Conservation (phyloP, 306 rosid species). For the Hippophae rhamnoides region DNA sequence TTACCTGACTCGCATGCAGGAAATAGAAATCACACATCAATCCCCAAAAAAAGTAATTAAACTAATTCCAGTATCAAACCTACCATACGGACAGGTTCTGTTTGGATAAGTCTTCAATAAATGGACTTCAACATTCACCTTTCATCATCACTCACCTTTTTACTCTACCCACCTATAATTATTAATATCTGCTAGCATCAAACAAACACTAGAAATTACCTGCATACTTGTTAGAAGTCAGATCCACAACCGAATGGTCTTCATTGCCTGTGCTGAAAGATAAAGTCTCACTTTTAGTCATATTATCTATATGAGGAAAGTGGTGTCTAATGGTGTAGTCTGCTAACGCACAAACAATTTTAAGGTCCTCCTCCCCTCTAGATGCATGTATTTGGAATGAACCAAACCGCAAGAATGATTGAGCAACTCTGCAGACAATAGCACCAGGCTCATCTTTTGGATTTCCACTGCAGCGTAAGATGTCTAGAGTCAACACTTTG, state of each 20-base stretch:
- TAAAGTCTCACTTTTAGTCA: conserved; percentile 75
- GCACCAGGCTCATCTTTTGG: conserved; percentile 97
- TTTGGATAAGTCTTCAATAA: too few relatives aligned
- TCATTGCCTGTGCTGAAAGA: conserved; percentile 76
- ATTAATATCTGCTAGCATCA: neutral
- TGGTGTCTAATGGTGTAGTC: conserved; percentile 82
- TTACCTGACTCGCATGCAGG: too few relatives aligned
- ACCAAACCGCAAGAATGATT: conserved; percentile 86
- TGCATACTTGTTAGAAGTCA: conserved; percentile 96
- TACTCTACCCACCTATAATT: too few relatives aligned
- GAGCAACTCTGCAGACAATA: conserved; percentile 84
- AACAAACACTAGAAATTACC: conserved; percentile 34
- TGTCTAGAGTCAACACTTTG: neutral
- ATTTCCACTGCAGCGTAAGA: conserved; percentile 55
- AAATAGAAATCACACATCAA: too few relatives aligned
- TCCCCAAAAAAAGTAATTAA: too few relatives aligned
- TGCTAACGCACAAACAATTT: conserved; percentile 64
- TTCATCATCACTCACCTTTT: too few relatives aligned
- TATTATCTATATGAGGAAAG: conserved; percentile 83
- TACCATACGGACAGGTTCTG: too few relatives aligned
- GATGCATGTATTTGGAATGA: conserved; percentile 85
- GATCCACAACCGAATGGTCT: conserved; percentile 77
- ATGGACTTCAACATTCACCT: too few relatives aligned
- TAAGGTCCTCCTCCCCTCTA: conserved; percentile 71
- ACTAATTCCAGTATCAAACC: too few relatives aligned